Evolutionary conservation across 805 yeast genomes (phyloP).

Genomic region (Yueomyces sinensis): DNA sequence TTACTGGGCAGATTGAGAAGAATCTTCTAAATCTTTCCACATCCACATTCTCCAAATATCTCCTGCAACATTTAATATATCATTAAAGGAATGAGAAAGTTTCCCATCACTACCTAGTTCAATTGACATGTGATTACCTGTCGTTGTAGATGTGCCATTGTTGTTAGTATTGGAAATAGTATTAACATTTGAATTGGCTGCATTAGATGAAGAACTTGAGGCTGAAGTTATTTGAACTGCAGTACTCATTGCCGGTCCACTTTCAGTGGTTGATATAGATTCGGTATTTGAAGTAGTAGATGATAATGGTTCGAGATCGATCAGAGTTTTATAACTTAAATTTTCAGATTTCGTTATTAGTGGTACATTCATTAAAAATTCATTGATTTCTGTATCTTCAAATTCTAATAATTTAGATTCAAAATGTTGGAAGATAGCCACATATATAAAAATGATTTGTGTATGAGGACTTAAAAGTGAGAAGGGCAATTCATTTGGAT

Average conservation of each 20-base stretch:
- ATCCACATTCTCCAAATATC: slow-evolving; percentile 82
- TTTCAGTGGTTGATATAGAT: slow-evolving; percentile 7
- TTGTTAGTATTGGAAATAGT: not conserved
- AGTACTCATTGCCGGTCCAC: slow-evolving; percentile 4
- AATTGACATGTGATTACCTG: slow-evolving; percentile 15
- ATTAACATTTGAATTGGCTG: not conserved
- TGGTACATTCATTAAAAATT: slow-evolving; percentile 45
- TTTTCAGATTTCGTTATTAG: slow-evolving; percentile 23
- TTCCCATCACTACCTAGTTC: slow-evolving; percentile 30
- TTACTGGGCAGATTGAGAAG: too few species aligned
- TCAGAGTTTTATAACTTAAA: slow-evolving; percentile 16
- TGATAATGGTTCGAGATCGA: not conserved
- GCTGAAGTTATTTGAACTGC: slow-evolving; percentile 2
- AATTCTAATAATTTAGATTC: slow-evolving; percentile 70
- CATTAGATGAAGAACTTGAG: slow-evolving; percentile 1
- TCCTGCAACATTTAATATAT: slow-evolving; percentile 64
- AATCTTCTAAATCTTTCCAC: slow-evolving; percentile 44
- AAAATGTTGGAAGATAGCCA: slow-evolving; percentile 70
- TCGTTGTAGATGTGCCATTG: slow-evolving; percentile 2
- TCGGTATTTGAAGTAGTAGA: slow-evolving; percentile 1
- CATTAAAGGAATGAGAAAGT: slow-evolving; percentile 51
- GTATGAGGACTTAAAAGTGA: slow-evolving; percentile 60
- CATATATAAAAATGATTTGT: slow-evolving; percentile 59
- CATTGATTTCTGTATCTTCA: slow-evolving; percentile 82
- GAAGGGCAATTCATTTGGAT: slow-evolving; percentile 11